Conservation (phyloP, 164 flowering plant genomes). For the Macadamia tetraphylla region DNA sequence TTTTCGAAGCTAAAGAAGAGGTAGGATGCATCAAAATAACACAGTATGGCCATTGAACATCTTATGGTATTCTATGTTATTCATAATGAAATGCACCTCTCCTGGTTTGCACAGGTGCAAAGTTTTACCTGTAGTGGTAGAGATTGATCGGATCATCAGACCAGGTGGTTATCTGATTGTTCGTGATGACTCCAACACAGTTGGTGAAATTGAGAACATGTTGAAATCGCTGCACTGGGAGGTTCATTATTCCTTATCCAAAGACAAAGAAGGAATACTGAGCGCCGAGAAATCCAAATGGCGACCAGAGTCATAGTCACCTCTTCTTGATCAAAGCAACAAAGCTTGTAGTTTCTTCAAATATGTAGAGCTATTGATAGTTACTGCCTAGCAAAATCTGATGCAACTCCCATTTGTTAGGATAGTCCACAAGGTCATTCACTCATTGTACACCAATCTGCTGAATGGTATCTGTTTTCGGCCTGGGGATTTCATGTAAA, state of each 20-base stretch:
- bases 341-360: background rate
- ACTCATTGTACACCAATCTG: too few relatives aligned
- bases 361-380: constrained; percentile 5
- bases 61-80: background rate
- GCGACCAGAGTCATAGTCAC: constrained; percentile 45
- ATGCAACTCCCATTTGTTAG: background rate
- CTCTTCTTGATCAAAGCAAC: constrained; percentile 26
- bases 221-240: constrained; percentile 82
- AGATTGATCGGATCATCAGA: constrained; percentile 71
- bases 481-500: too few relatives aligned
- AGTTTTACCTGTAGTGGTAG: constrained; percentile 55
- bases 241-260: constrained; percentile 59
- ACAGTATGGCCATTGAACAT: background rate
- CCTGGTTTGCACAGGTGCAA: constrained; percentile 49
- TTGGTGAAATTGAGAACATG: constrained; percentile 61
- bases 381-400: background rate
- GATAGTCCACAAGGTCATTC: background rate
- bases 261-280: constrained; percentile 62
- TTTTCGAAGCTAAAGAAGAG: constrained; percentile 69
- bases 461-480: too few relatives aligned
- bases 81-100: background rate
- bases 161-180: constrained; percentile 83
- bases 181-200: constrained; percentile 49
- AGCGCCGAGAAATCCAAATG: constrained; percentile 68
- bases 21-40: constrained; percentile 16